A percentile compares a stretch with the other conserved stretches of the same genome.
These are phyloP conservation scores for Beauveria varroae DNA, from an alignment of 2,329 filamentous ascomycete genomes.

Conservation along the genomic window DNA sequence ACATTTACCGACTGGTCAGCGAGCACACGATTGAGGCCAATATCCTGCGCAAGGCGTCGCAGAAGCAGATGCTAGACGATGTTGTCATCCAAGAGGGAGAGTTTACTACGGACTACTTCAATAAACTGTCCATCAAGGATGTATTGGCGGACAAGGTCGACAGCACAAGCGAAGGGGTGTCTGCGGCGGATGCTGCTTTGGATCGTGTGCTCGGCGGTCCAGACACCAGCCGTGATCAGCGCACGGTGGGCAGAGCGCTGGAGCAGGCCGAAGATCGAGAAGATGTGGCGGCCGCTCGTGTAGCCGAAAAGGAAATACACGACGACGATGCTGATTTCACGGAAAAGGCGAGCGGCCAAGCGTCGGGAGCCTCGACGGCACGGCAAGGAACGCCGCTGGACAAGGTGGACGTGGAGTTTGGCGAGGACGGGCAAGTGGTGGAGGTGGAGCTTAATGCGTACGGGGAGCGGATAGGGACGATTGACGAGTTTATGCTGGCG, in stretches of 20 bases:
- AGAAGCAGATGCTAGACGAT: constrained; percentile 96
- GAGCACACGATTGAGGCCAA: constrained; percentile 97
- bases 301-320: constrained; percentile 82
- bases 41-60: constrained; percentile 90
- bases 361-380: constrained; percentile 42
- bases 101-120: constrained; percentile 95
- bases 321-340: constrained; percentile 81
- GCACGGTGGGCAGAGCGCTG: constrained; percentile 62
- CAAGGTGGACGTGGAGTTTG: constrained; percentile 24
- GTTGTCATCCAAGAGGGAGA: constrained; percentile 97
- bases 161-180: constrained; percentile 41
- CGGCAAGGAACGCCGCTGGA: constrained; percentile 44
- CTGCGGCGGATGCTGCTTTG: constrained; percentile 74
- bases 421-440: constrained; percentile 26
- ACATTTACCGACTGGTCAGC: constrained; percentile 91
- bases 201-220: constrained; percentile 71
- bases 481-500: constrained; percentile 70
- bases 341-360: constrained; percentile 46
- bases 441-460: constrained; percentile 51
- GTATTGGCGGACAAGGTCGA: constrained; percentile 56
- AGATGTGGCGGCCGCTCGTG: constrained; percentile 79
- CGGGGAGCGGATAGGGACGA: constrained; percentile 49
- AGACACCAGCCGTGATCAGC: constrained; percentile 53
- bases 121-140: constrained; percentile 65
- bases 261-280: constrained; percentile 89